phyloP scores from a whole-genome alignment of 2,329 filamentous ascomycete species.

The Amylocarpus encephaloides region DNA sequence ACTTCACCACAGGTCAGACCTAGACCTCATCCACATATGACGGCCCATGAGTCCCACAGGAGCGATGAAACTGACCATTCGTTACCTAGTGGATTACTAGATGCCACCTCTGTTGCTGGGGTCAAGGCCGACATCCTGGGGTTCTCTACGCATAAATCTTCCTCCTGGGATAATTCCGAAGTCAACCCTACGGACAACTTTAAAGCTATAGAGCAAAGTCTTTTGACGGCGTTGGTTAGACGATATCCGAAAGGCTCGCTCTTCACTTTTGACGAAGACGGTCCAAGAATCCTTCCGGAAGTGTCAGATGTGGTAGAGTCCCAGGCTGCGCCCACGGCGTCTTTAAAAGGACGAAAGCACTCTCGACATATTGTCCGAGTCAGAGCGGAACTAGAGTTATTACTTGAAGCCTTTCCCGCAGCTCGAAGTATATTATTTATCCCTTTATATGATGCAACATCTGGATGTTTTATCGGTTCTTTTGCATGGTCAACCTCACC shows the following conservation, averaged over 20 bases:
- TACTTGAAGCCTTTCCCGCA: conserved; percentile 35
- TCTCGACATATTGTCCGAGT: conserved; percentile 9
- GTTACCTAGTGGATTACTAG: not conserved
- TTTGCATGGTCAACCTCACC: conserved; percentile 43
- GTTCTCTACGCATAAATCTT: conserved; percentile 20
- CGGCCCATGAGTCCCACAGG: not conserved
- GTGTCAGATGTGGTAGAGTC: not conserved
- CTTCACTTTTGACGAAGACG: conserved; percentile 24
- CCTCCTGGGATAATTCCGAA: conserved; percentile 15
- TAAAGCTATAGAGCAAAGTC: conserved; percentile 17
- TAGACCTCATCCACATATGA: conserved; percentile 12
- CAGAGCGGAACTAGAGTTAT: conserved; percentile 21
- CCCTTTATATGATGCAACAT: conserved; percentile 41
- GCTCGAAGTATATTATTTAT: conserved; percentile 41
- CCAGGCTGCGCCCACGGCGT: not conserved
- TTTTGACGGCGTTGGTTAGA: conserved; percentile 20
- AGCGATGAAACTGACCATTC: not conserved
- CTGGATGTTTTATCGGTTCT: conserved; percentile 40
- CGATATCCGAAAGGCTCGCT: conserved; percentile 26
- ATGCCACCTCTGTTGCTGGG: not conserved
- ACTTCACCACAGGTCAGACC: conserved; percentile 4
- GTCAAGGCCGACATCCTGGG: conserved; percentile 24
- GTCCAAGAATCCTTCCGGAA: conserved; percentile 8
- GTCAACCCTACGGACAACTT: conserved; percentile 8
- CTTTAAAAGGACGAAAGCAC: conserved; percentile 7